These are phyloP conservation scores for Xylaria sp. DNA, from an alignment of 2,329 filamentous ascomycete species.

Conservation along the genomic window DNA sequence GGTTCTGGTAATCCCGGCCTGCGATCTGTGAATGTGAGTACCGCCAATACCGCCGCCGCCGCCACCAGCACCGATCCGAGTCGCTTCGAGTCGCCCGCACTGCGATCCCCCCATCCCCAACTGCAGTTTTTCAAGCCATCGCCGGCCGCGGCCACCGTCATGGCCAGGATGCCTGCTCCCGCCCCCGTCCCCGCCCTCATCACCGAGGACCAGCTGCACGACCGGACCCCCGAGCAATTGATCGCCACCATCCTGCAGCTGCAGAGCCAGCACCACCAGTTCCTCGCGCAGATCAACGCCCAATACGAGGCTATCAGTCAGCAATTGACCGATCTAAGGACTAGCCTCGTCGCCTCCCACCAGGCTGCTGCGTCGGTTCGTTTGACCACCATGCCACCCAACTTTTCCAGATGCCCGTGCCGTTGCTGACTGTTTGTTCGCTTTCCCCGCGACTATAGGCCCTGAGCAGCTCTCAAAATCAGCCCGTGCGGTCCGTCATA, in stretches of 20 bases:
- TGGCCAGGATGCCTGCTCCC: slow-evolving; percentile 30
- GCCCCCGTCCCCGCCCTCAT: slow-evolving; percentile 39
- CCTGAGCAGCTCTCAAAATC: slow-evolving; percentile 41
- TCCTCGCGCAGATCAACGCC: slow-evolving; percentile 50
- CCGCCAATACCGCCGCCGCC: neutral
- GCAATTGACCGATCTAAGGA: slow-evolving; percentile 51
- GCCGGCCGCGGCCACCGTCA: slow-evolving; percentile 38
- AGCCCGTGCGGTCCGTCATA: slow-evolving; percentile 41
- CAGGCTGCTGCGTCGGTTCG: slow-evolving; percentile 51
- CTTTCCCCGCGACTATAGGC: slow-evolving; percentile 37
- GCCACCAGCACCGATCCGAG: slow-evolving; percentile 22
- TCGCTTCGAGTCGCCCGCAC: slow-evolving; percentile 27
- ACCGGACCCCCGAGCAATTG: slow-evolving; percentile 51
- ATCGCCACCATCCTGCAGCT: slow-evolving; percentile 52
- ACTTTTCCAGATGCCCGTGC: neutral
- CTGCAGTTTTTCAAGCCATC: slow-evolving; percentile 41
- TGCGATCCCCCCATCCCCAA: slow-evolving; percentile 35
- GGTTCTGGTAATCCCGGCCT: slow-evolving; percentile 37
- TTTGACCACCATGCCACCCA: slow-evolving; percentile 14
- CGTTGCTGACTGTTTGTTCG: slow-evolving; percentile 34
- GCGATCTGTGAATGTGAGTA: slow-evolving; percentile 34
- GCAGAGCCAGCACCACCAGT: slow-evolving; percentile 51
- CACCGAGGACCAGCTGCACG: slow-evolving; percentile 50
- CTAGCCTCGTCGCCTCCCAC: slow-evolving; percentile 48
- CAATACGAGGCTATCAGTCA: slow-evolving; percentile 51